These are phyloP conservation scores for Mrakia gelida DNA, from an alignment of 768 basidiomycete genomes.

Conservation along the genomic window DNA sequence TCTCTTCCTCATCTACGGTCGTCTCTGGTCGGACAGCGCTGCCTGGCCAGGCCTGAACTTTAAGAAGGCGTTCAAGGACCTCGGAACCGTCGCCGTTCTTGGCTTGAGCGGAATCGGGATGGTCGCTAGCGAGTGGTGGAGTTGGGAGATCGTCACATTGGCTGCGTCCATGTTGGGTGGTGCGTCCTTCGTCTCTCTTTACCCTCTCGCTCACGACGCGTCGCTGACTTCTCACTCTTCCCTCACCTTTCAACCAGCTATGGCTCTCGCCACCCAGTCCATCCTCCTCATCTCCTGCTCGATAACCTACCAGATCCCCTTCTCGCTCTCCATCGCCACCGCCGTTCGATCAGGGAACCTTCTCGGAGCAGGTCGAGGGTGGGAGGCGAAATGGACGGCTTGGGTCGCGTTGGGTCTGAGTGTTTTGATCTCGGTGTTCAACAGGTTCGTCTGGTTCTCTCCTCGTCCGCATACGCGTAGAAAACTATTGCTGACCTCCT, in stretches of 20 bases:
- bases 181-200: constrained; percentile 46
- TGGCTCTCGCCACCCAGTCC: constrained; percentile 79
- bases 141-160: constrained; percentile 26
- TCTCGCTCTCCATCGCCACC: constrained; percentile 23
- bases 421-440: constrained; percentile 44
- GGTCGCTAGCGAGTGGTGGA: constrained; percentile 90
- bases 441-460: constrained; percentile 18
- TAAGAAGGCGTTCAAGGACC: constrained; percentile 63
- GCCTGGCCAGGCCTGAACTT: constrained; percentile 77
- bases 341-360: constrained; percentile 72
- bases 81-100: constrained; percentile 53
- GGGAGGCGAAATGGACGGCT: constrained; percentile 66
- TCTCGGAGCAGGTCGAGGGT: constrained; percentile 70
- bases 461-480: constrained; percentile 10
- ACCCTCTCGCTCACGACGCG: not conserved
- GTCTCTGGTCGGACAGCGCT: constrained; percentile 51
- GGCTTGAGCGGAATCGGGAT: constrained; percentile 69
- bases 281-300: constrained; percentile 70
- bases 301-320: constrained; percentile 72
- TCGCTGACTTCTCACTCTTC: constrained; percentile 29
- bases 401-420: constrained; percentile 14
- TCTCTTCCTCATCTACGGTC: constrained; percentile 42
- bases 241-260: constrained; percentile 61
- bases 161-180: constrained; percentile 61
- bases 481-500: not conserved